Percentiles rank a stretch among this genome's conserved stretches.
Evolutionary conservation across 495 filamentous ascomycete genomes (phyloP).

Genomic region (Aspergillus ellipticus): DNA sequence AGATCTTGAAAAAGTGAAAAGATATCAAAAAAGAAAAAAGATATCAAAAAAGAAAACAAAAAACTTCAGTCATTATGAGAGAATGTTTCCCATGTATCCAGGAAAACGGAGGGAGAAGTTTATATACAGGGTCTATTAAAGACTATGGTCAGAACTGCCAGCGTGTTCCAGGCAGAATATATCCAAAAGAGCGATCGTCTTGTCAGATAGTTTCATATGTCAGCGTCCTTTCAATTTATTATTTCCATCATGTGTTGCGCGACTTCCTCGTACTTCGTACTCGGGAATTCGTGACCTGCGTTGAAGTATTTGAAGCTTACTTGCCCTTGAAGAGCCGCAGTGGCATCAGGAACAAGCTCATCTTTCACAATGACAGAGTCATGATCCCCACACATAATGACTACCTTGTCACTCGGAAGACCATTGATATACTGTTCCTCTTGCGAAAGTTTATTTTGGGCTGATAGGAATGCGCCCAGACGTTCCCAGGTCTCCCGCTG

Average conservation of each 20-base stretch:
- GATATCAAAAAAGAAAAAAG: background rate
- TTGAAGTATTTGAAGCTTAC: constrained; percentile 44
- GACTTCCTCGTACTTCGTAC: constrained; percentile 50
- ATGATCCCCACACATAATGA: constrained; percentile 50
- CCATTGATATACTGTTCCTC: constrained; percentile 19
- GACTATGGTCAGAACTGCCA: background rate
- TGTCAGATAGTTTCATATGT: constrained; percentile 7
- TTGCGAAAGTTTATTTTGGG: constrained; percentile 29
- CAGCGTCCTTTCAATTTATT: constrained; percentile 24
- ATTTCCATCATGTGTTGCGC: constrained; percentile 41
- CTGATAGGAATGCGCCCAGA: constrained; percentile 48
- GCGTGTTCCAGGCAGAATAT: constrained; percentile 3
- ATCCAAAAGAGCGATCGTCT: constrained; percentile 1
- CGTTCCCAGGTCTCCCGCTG: constrained; percentile 51
- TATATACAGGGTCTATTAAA: constrained; percentile 31
- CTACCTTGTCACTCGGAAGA: constrained; percentile 46
- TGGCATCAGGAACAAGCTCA: constrained; percentile 56
- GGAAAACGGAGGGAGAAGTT: background rate
- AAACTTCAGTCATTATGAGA: background rate
- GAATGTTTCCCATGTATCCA: background rate
- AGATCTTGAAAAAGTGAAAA: constrained; percentile 29
- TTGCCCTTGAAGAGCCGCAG: constrained; percentile 45
- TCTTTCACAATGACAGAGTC: constrained; percentile 53
- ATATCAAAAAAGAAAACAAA: constrained; percentile 1
- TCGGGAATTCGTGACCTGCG: constrained; percentile 58